Evolutionary conservation across 2,329 filamentous ascomycete genomes (phyloP), one percentile per base, ranked within the genome.

Genomic region (Aureobasidium leucospermi): DNA sequence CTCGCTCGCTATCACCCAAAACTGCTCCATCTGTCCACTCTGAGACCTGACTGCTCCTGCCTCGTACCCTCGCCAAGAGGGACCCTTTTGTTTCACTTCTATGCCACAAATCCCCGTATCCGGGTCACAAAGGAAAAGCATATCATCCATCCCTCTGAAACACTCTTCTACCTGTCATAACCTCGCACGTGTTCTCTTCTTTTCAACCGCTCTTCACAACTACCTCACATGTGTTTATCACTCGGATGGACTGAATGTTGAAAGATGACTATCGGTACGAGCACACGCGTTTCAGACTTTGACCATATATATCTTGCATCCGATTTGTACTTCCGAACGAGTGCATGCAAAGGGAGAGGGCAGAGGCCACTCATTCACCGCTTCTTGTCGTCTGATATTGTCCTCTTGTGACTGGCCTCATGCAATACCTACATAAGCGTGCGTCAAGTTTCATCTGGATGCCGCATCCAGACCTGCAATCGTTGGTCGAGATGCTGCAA

Each of bases 391-490:
- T 53, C 39, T 43, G 51, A 43, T 53, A 28, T 29, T 34, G 36
- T 16, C 48, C 23, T 36, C 36, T 52, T 16, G 16, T 38, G 15
- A 42, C 49, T 31, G 36, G 49, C 36, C n/a, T 53, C 38, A 42
- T 53, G 51, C 51, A 43, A 43, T 42, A 32, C 51, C 28, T 32
- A 53, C 51, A 53, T 53, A 53, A 53, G 51, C 51, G 51, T 53
- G 51, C 51, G 43, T 43, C 28, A 15, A 31, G 38, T 41, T 42
- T 19, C 38, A 53, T 41, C 48, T 52, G 19, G n/a, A 29, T 41
- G n/a, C 48, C 48, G 48, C 39, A 32, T 53, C 51, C n/a, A 53
- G 51, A 53, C n/a, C 38, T 53, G 7, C 36, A 8, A 16, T 28
- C 32, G 38, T 38, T 52, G 36, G 32, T 52, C 16, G 19, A 48